A percentile compares a stretch with the other conserved stretches of the same genome.
phyloP scores from a whole-genome alignment of 2,329 filamentous ascomycete species.

The Sporothrix curviconia region DNA sequence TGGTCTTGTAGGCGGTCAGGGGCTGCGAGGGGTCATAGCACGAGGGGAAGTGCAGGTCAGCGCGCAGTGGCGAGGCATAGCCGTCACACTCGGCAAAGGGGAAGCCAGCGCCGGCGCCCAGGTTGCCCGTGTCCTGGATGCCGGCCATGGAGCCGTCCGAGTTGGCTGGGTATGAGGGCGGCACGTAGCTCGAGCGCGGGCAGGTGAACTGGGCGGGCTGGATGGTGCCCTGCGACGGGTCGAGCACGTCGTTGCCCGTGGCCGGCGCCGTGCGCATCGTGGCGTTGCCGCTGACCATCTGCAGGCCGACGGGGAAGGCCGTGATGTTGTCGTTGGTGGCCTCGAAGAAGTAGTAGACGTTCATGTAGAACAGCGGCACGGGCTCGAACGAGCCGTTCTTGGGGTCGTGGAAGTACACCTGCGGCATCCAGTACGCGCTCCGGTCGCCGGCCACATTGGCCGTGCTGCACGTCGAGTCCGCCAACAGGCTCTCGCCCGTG shows the following conservation, averaged over 20 bases:
- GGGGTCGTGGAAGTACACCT: conserved; percentile 60
- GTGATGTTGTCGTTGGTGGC: conserved; percentile 57
- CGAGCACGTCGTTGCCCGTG: conserved; percentile 42
- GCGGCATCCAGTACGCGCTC: conserved; percentile 72
- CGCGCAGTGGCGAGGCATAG: conserved; percentile 53
- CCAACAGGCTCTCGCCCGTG: conserved; percentile 51
- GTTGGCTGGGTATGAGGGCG: conserved; percentile 45
- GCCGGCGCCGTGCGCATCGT: conserved; percentile 51
- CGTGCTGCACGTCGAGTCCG: conserved; percentile 60
- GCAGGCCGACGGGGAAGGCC: conserved; percentile 64
- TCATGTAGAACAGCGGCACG: conserved; percentile 65
- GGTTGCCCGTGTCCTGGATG: conserved; percentile 47
- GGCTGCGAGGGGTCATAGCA: conserved; percentile 63
- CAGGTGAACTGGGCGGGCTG: conserved; percentile 55
- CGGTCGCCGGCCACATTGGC: conserved; percentile 62
- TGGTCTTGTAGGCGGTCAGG: conserved; percentile 53
- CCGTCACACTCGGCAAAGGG: conserved; percentile 64
- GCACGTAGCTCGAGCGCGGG: conserved; percentile 43
- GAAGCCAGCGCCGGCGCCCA: conserved; percentile 57
- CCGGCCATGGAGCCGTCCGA: conserved; percentile 52
- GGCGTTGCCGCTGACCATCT: conserved; percentile 63
- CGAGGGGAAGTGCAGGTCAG: conserved; percentile 65
- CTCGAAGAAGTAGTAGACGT: conserved; percentile 71
- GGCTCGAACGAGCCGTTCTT: conserved; percentile 56
- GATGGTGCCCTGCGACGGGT: conserved; percentile 45